Evolutionary conservation across 169 alveolate genomes (phyloP).

Genomic region (Sarcocystis neurona): DNA sequence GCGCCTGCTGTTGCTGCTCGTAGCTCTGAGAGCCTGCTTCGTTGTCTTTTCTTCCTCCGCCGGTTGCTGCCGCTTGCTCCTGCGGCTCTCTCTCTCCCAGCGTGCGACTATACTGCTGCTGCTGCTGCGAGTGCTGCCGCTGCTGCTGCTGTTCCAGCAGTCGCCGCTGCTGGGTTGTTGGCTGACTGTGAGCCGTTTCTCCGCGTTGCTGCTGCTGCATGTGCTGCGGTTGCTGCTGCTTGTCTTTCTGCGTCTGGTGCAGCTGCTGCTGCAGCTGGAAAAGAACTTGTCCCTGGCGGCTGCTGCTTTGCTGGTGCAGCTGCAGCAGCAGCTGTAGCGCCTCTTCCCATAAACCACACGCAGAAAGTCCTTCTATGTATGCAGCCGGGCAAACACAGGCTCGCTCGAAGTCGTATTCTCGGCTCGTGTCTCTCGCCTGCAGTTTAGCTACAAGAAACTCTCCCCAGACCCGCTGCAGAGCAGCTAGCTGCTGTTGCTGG

Average conservation of each 20-base stretch:
- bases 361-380: background rate
- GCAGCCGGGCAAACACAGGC: background rate
- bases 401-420: background rate
- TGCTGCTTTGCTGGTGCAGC: background rate
- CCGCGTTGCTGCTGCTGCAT: background rate
- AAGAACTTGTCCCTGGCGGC: background rate
- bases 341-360: background rate
- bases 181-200: background rate
- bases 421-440: background rate
- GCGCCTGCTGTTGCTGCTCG: too few species aligned
- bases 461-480: constrained; percentile 21
- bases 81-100: background rate
- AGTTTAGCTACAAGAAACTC: too few species aligned
- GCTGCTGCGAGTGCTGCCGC: background rate
- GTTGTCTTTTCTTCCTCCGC: background rate
- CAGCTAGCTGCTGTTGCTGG: background rate
- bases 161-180: too few species aligned
- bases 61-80: background rate
- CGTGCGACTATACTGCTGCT: background rate
- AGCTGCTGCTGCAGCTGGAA: background rate
- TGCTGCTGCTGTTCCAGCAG: background rate
- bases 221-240: background rate
- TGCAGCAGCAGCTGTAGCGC: constrained; percentile 1
- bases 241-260: background rate
- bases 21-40: background rate